Conservation (phyloP, 2,329 filamentous ascomycete genomes). For the Colletotrichum nymphaeae region DNA sequence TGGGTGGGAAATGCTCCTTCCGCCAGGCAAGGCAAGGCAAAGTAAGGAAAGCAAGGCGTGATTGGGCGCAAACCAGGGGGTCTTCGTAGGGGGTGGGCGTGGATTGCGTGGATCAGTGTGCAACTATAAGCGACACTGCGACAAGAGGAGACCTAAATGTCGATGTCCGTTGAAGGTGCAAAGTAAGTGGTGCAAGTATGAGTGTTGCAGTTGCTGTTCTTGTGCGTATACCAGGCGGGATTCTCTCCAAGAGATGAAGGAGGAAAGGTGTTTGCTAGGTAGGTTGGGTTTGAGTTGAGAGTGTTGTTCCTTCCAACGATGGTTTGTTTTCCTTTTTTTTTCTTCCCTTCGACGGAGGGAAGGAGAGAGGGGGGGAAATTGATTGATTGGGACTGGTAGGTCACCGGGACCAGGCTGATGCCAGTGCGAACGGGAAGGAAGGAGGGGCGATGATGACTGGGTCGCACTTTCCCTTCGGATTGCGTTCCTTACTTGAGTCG, state of each 20-base stretch:
- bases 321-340: not conserved
- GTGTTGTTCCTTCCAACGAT: not conserved
- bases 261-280: constrained; percentile 5
- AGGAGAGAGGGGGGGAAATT: not conserved
- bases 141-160: not conserved
- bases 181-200: not conserved
- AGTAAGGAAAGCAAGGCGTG: constrained; percentile 3
- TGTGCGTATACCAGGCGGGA: not conserved
- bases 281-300: constrained; percentile 2
- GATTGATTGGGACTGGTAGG: constrained; percentile 1
- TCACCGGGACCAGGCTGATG: constrained; percentile 24
- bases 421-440: constrained; percentile 27
- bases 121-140: not conserved
- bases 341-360: constrained; percentile 3
- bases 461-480: constrained; percentile 30
- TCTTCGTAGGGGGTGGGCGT: not conserved
- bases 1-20: constrained; percentile 15
- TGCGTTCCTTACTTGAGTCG: constrained; percentile 20
- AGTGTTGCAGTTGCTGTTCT: not conserved
- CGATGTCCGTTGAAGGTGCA: not conserved
- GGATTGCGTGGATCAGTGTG: constrained; percentile 13
- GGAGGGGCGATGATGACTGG: constrained; percentile 29
- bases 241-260: constrained; percentile 30
- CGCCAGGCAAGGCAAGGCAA: not conserved
- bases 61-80: constrained; percentile 20